phyloP scores from a whole-genome alignment of 306 rosid species.

The Fragaria vesca region DNA sequence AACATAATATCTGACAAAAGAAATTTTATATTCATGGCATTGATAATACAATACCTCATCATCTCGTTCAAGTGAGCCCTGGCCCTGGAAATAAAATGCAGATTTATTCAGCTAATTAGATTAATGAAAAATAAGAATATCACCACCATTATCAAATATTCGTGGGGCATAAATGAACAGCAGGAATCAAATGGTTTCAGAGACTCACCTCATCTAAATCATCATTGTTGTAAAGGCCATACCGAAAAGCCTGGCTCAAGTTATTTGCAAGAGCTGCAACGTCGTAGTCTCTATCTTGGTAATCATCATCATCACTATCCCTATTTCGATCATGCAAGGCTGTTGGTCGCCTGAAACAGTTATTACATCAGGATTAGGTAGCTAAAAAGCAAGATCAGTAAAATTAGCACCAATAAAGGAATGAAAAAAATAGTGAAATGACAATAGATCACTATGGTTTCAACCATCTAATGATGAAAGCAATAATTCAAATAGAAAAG shows the following conservation, averaged over 20 bases:
- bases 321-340: constrained; percentile 84
- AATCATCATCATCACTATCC: constrained; percentile 97
- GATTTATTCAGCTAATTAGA: not conserved
- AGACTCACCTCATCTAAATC: constrained; percentile 78
- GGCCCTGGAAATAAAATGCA: constrained; percentile 61
- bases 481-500: not conserved
- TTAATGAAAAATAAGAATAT: not conserved
- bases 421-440: not conserved
- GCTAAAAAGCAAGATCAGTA: not conserved
- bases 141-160: not conserved
- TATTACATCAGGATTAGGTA: constrained; percentile 24
- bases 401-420: not conserved
- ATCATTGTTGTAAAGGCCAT: constrained; percentile 83
- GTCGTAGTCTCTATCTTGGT: constrained; percentile 93
- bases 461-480: not conserved
- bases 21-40: not conserved
- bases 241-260: constrained; percentile 93
- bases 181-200: not conserved
- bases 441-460: not conserved
- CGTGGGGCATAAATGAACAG: not conserved
- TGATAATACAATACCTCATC: constrained; percentile 65
- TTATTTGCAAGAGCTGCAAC: constrained; percentile 97
- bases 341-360: constrained; percentile 82
- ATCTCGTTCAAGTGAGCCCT: constrained; percentile 92
- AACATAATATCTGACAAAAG: not conserved